phyloP scores from a whole-genome alignment of 192 early-diverging fungal species.

The Geranomyces variabilis region DNA sequence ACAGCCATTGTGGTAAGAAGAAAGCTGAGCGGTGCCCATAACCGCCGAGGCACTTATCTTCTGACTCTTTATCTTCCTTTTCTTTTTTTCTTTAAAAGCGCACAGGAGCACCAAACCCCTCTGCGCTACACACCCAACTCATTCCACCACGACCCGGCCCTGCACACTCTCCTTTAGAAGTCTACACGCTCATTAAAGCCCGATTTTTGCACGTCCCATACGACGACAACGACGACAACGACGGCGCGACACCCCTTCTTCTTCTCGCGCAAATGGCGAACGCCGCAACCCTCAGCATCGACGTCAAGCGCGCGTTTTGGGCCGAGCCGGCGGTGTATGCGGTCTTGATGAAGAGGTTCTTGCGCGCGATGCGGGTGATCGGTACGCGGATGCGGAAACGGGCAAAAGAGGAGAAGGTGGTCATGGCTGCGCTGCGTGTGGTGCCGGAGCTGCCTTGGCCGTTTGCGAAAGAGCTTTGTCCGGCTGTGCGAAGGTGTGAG shows the following conservation, averaged over 20 bases:
- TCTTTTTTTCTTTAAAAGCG: background rate
- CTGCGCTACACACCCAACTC: too few relatives aligned
- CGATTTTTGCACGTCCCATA: background rate
- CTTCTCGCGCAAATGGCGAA: background rate
- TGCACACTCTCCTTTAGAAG: background rate
- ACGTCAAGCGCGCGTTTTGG: conserved; percentile 4
- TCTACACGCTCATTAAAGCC: background rate
- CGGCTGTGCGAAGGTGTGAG: background rate
- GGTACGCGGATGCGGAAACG: background rate
- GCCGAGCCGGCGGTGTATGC: background rate
- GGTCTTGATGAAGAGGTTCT: background rate
- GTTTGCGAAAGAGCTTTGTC: conserved; percentile 6
- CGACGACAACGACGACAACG: background rate
- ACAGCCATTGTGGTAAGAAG: background rate
- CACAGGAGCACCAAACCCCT: background rate
- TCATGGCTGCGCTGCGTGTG: background rate
- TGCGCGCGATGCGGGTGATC: background rate
- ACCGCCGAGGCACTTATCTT: too few relatives aligned
- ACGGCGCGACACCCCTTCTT: background rate
- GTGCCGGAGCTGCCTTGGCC: background rate
- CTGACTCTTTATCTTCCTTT: background rate
- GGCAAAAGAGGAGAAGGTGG: background rate
- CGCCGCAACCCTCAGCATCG: background rate
- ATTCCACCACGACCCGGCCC: background rate
- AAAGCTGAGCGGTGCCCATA: too few relatives aligned